Evolutionary conservation across 164 flowering plant species (phyloP), one percentile per base, ranked within the genome.

Genomic region (Malania oleifera): DNA sequence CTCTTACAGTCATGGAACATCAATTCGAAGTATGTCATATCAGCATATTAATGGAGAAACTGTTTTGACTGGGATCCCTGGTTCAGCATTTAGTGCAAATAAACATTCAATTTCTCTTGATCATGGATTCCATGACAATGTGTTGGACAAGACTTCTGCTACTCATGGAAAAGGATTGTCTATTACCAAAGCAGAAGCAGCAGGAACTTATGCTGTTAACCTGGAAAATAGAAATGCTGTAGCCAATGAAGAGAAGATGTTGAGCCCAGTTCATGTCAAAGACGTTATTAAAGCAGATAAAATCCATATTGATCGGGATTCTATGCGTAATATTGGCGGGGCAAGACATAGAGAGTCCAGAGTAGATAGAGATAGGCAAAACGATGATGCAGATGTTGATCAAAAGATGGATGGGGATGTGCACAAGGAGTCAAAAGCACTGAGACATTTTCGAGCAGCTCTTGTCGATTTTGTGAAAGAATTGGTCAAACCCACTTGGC

Each of bases 401-500:
- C 57, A 25, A 12, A 69, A 54, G 43, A 15, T 31, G 52, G 73
- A 73, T 48, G 71, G 24, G 34, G 48, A 45, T 55, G 41, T 56
- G 38, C 58, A 58, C 24, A 75, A 70, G 58, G 92, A 85, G 52
- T 65, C 89, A 18, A 86, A 80, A 74, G 60, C 67, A 8, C 27
- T 71, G 56, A 84, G 76, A 60, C 59, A 67, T 54, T 83, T 88
- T 50, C 92, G 87, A 54, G 67, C 76, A 67, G 81, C 81, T 49
- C 86, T 93, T 57, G 62, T 93, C 45, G 92, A 93, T 27, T 69
- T 62, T 54, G 81, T 85, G 38, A 93, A 93, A 70, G 97, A 83
- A 52, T 60, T 86, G 67, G 63, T 90, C 59, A 91, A 72, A 69
- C 99, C 97, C 56, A 64, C 72, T 52, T 95, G 97, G 99, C 91